Evolutionary conservation across 139 green algal genomes (phyloP), one percentile per base, ranked within the genome.

Genomic region (Volvox reticuliferus): DNA sequence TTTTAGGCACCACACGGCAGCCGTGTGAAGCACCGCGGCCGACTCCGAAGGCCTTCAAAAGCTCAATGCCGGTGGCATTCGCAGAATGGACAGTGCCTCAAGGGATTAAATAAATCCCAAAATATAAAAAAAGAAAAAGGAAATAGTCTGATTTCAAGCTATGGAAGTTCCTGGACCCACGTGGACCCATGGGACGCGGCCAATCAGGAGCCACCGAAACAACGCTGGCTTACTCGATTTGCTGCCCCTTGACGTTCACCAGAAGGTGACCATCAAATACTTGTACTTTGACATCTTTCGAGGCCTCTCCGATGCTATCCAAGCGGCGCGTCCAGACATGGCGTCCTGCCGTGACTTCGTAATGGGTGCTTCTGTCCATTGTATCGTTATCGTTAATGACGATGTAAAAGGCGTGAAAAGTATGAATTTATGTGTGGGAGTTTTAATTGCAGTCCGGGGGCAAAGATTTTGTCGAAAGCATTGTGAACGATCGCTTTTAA

Each of bases 181-280:
- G 65, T 9, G 21, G 65, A 73, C 65, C 65, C 65, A 73, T 28
- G 65, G 65, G 65, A 73, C 65, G 65, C 24, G 21, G 71, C 30
- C 71, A 35, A 30, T 32, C 18, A 2, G 71, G 71, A 79, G 28
- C 71, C 71, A 2, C 65, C 44, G 44, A 9, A 55, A 73, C 65
- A 73, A 79, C 71, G 71, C 71, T 18, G 71, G 26, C 84, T 82
- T 62, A 89, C 84, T 82, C 68, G 36, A 82, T 71, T 36, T 82
- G 37, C 36, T 89, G 0, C 36, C 84, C 84, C 37, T 55, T 71
- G 16, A 89, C 28, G 22, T 16, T 61, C 2, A 89, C 69, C 17
- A 89, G 36, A 35, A 89, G 84, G 1, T 50, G 68, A 19, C 84
- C 84, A 32, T 81, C 68, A 50, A 82, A 71, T 6, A 89, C 84